Evolutionary conservation across 78 protist species (phyloP), one percentile per base, ranked within the genome.

Genomic region (Trichosphaerium sp.): DNA sequence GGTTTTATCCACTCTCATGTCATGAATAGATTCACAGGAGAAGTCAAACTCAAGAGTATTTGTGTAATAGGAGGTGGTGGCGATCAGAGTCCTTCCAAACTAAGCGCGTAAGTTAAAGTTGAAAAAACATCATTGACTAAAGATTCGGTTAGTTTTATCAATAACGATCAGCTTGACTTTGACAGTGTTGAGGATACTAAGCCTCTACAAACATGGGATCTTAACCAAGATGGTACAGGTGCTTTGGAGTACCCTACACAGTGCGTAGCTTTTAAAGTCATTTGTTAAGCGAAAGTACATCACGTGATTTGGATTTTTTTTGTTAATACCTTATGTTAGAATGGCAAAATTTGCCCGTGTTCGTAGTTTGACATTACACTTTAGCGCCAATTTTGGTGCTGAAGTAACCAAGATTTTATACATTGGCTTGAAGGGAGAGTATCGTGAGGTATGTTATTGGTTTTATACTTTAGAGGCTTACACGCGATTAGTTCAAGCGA

Each of bases 141-240:
- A n/a, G 14, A 59, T n/a, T n/a, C n/a, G n/a, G n/a, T n/a, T 23
- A 56, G 66, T 29, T 75, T 59, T 42, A 14, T 59, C 21, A 77
- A 77, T 47, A 60, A 66, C 28, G 74, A 70, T 21, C 58, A 77
- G 31, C 40, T 77, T 6, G 83, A 77, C 41, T 77, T 77, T 54
- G 70, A 72, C 43, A 77, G 69, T 55, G 54, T 66, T 12, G 26
- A 10, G 10, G 28, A 47, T 18, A 43, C 29, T 29, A 26, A 68
- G 35, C 61, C 77, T 3, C 60, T 71, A 41, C 83, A 77, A 68
- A 75, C 67, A 77, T 77, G 83, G 83, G 47, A 59, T 34, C 49
- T 77, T 48, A 74, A 77, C 32, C 68, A 54, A 18, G 83, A 77
- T 58, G 41, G 60, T 25, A 69, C 67, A 23, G 83, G 83, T 25